Conservation (phyloP, 768 basidiomycete genomes). For the Leccinum ochraceum region DNA sequence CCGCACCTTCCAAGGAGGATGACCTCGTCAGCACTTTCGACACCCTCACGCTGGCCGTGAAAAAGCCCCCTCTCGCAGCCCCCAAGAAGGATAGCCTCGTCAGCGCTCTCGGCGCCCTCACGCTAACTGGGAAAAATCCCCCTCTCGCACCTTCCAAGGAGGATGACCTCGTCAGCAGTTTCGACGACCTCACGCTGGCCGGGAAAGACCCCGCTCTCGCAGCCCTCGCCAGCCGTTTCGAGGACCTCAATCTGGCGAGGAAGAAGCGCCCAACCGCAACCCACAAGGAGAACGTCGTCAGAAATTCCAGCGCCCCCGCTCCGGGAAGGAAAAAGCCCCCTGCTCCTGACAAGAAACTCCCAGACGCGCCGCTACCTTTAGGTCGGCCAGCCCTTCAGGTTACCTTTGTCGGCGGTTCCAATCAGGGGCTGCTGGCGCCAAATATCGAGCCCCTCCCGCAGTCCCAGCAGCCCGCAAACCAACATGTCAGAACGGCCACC, state of each 20-base stretch:
- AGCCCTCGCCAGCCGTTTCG: background rate
- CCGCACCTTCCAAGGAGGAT: constrained; percentile 9
- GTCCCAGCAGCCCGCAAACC: constrained; percentile 11
- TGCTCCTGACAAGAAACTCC: constrained; percentile 15
- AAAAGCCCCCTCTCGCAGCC: no score
- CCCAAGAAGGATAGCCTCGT: no score
- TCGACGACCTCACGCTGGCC: constrained; percentile 33
- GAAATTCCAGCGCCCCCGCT: constrained; percentile 35
- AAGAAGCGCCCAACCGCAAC: constrained; percentile 10
- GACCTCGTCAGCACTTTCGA: constrained; percentile 37
- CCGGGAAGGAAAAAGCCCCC: constrained; percentile 24
- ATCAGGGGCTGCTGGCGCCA: constrained; percentile 14
- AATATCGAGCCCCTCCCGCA: constrained; percentile 11
- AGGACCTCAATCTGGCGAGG: constrained; percentile 15
- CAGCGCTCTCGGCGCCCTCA: no score
- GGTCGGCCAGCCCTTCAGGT: background rate
- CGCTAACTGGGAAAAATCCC: no score
- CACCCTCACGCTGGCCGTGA: constrained; percentile 25
- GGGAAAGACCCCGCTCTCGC: background rate
- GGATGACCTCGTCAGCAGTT: constrained; percentile 34
- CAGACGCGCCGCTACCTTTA: background rate
- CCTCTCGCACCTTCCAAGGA: constrained; percentile 4
- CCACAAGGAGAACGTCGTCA: constrained; percentile 21
- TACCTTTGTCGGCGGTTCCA: constrained; percentile 55
- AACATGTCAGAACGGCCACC: background rate